Evolutionary conservation across 1,284 basidiomycete genomes (phyloP).

Genomic region (Ustilago cynodontis): DNA sequence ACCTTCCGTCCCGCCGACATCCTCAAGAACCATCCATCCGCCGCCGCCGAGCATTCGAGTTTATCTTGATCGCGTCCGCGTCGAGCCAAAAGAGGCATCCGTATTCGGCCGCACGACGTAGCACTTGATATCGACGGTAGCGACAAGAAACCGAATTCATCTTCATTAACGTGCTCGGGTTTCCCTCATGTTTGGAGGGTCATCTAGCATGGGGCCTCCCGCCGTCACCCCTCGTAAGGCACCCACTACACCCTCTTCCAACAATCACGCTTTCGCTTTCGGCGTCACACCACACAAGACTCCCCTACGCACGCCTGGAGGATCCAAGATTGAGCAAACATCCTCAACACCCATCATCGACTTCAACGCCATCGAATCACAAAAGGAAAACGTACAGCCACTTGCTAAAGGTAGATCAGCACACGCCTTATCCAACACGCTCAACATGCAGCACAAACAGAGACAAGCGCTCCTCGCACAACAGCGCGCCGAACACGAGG

Average conservation of each 20-base stretch:
- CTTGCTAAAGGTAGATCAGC: slow-evolving; percentile 74
- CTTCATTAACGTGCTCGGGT: neutral
- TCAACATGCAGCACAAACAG: slow-evolving; percentile 64
- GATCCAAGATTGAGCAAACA: slow-evolving; percentile 61
- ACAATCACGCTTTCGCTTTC: slow-evolving; percentile 23
- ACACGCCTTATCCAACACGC: slow-evolving; percentile 72
- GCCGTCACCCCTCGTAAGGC: slow-evolving; percentile 53
- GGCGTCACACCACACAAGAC: slow-evolving; percentile 59
- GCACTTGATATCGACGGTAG: neutral
- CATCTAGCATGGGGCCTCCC: slow-evolving; percentile 44
- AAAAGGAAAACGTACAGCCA: slow-evolving; percentile 77
- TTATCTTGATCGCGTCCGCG: neutral
- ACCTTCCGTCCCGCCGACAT: neutral
- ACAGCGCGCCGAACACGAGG: slow-evolving; percentile 59
- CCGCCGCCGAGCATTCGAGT: neutral
- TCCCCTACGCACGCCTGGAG: slow-evolving; percentile 61
- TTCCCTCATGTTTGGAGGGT: slow-evolving; percentile 22
- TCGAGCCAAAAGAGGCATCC: neutral
- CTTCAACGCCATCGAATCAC: slow-evolving; percentile 71
- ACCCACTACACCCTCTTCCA: slow-evolving; percentile 31
- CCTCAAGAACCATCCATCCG: slow-evolving; percentile 1
- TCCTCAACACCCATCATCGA: slow-evolving; percentile 68
- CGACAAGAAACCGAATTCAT: neutral
- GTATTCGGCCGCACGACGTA: too few species aligned
- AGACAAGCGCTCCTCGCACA: slow-evolving; percentile 54